phyloP scores from a whole-genome alignment of 805 yeast species.

The Soucietia sequanensis region DNA sequence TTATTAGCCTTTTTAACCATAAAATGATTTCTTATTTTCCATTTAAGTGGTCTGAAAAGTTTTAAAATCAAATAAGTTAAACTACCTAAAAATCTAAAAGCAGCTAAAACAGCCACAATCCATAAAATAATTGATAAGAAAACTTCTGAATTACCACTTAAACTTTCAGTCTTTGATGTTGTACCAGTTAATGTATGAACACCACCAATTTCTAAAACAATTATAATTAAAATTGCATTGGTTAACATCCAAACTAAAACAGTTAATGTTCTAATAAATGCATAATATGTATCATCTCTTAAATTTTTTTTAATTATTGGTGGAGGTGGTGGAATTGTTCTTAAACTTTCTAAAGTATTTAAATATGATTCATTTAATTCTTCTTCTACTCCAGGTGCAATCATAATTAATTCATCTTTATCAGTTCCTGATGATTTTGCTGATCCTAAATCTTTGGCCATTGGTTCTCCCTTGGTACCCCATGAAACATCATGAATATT shows the following conservation, averaged over 20 bases:
- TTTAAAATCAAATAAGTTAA: conserved; percentile 50
- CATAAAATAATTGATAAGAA: conserved; percentile 85
- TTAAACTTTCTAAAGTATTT: conserved; percentile 59
- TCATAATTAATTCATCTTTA: conserved; percentile 40
- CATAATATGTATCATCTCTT: conserved; percentile 76
- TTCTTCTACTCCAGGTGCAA: conserved; percentile 64
- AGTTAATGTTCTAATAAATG: conserved; percentile 83
- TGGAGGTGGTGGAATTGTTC: conserved; percentile 33
- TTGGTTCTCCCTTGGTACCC: conserved; percentile 90
- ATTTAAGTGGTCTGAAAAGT: conserved; percentile 37
- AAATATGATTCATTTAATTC: conserved; percentile 78
- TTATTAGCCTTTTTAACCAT: conserved; percentile 4
- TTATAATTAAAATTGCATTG: conserved; percentile 76
- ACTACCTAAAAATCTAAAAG: conserved; percentile 78
- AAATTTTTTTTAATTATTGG: conserved; percentile 16
- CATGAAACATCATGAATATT: conserved; percentile 95
- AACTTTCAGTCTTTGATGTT: conserved; percentile 23
- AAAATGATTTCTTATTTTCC: conserved; percentile 30
- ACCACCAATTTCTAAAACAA: conserved; percentile 86
- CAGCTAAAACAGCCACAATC: conserved; percentile 90
- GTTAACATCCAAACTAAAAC: conserved; percentile 88
- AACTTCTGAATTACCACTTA: conserved; percentile 50
- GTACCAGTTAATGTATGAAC: conserved; percentile 43
- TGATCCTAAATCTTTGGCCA: conserved; percentile 71
- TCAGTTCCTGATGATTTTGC: conserved; percentile 57